A percentile compares a stretch with the other conserved stretches of the same genome.
phyloP scores from a whole-genome alignment of 495 filamentous ascomycete genomes.

The Penicilliopsis zonata region DNA sequence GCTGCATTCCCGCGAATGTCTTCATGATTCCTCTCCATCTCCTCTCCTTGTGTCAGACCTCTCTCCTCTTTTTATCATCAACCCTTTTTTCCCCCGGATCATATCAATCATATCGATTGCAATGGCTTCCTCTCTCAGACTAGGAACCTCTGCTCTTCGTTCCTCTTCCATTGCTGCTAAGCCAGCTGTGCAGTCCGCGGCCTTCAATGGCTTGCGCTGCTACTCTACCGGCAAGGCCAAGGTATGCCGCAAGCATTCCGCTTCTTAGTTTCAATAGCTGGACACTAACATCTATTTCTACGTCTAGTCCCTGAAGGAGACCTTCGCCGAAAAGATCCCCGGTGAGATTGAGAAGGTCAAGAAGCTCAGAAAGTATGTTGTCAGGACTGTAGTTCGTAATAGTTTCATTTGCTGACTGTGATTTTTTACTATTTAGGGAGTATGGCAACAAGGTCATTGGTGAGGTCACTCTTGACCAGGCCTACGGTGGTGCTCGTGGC shows the following conservation, averaged over 20 bases:
- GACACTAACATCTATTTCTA: constrained; percentile 1
- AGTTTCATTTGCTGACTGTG: constrained; percentile 11
- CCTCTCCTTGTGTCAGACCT: constrained; percentile 15
- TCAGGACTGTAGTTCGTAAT: neutral
- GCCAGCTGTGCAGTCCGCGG: constrained; percentile 50
- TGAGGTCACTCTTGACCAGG: constrained; percentile 98
- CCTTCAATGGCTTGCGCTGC: constrained; percentile 72
- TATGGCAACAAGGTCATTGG: constrained; percentile 89
- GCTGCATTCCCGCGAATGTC: constrained; percentile 9
- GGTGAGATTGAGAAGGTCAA: constrained; percentile 98
- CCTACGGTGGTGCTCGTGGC: constrained; percentile 96
- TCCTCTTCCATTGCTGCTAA: constrained; percentile 51
- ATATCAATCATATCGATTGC: constrained; percentile 24
- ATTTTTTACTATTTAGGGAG: constrained; percentile 53
- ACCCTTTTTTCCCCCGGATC: constrained; percentile 12
- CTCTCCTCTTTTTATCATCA: constrained; percentile 13
- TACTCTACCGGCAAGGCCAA: constrained; percentile 82
- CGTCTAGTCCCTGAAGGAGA: constrained; percentile 85
- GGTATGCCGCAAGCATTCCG: constrained; percentile 36
- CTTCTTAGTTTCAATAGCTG: constrained; percentile 18
- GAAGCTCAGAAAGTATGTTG: constrained; percentile 78
- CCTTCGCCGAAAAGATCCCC: constrained; percentile 89
- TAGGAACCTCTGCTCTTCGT: constrained; percentile 64
- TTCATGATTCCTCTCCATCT: constrained; percentile 17
- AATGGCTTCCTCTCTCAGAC: constrained; percentile 72